Percentiles rank a stretch among this genome's conserved stretches.
These are phyloP conservation scores for Quercus variabilis DNA, from an alignment of 306 rosid species.

Conservation along the genomic window DNA sequence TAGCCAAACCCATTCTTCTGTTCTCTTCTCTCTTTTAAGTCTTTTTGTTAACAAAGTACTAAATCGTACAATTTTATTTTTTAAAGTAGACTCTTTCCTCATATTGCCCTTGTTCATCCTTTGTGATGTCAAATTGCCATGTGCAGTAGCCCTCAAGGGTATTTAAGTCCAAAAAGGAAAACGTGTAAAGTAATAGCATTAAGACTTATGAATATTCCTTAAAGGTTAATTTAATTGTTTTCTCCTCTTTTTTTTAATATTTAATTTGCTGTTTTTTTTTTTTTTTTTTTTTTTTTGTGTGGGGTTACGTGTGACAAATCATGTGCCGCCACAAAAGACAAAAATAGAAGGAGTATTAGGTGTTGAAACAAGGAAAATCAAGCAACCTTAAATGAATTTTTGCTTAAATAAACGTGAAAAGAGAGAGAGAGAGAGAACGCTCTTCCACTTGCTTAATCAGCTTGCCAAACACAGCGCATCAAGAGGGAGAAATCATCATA, in stretches of 20 bases:
- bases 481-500: neutral
- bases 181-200: neutral
- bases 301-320: neutral
- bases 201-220: neutral
- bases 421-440: too few relatives aligned
- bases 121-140: conserved; percentile 22
- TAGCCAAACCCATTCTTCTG: neutral
- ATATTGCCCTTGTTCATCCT: conserved; percentile 17
- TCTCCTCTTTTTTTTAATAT: neutral
- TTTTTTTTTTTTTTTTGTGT: neutral
- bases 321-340: conserved; percentile 13
- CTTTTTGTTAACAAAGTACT: neutral
- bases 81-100: conserved; percentile 6
- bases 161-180: conserved; percentile 12
- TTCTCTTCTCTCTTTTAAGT: neutral
- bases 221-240: conserved; percentile 6
- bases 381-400: neutral
- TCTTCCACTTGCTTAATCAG: neutral
- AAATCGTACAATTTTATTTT: neutral
- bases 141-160: conserved; percentile 15
- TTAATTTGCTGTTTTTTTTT: neutral
- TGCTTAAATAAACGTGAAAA: neutral
- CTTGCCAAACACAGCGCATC: conserved; percentile 3
- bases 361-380: neutral
- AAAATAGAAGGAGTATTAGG: conserved; percentile 8